phyloP scores from a whole-genome alignment of 306 rosid genomes.

The Alnus glutinosa region DNA sequence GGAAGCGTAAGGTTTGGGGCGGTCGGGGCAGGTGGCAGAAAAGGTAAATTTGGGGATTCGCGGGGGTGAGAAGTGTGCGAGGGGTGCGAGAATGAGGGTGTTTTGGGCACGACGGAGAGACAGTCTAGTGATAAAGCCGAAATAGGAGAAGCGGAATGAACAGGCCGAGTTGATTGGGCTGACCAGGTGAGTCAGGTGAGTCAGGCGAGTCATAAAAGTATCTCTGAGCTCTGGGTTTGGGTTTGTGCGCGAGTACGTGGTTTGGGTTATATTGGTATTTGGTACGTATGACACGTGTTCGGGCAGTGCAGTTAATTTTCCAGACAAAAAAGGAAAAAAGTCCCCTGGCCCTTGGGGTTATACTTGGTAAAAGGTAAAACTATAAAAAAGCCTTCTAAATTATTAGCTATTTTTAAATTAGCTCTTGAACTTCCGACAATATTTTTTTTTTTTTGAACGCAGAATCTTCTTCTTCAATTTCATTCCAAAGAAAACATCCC shows the following conservation, averaged over 20 bases:
- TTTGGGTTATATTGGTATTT: too few relatives aligned
- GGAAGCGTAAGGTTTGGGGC: slow-evolving; percentile 17
- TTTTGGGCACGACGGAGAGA: slow-evolving; percentile 1
- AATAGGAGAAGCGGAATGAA: slow-evolving; percentile 22
- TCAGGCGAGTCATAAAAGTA: slow-evolving; percentile 31
- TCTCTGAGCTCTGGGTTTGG: not conserved
- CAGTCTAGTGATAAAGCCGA: slow-evolving; percentile 4
- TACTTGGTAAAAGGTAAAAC: too few relatives aligned
- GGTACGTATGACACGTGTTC: not conserved
- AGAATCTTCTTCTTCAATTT: too few relatives aligned
- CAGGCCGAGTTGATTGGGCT: slow-evolving; percentile 47
- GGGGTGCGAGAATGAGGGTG: slow-evolving; percentile 5
- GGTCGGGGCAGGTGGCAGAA: slow-evolving; percentile 10
- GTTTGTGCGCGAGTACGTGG: not conserved
- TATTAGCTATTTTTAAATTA: too few relatives aligned
- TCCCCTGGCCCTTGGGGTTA: too few relatives aligned
- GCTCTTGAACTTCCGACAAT: too few relatives aligned
- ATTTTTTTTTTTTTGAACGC: too few relatives aligned
- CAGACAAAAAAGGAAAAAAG: too few relatives aligned
- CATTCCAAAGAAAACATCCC: too few relatives aligned
- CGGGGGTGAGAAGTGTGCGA: slow-evolving; percentile 34
- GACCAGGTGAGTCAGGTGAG: slow-evolving; percentile 39
- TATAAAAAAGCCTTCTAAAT: too few relatives aligned
- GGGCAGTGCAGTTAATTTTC: too few relatives aligned
- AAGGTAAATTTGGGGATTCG: slow-evolving; percentile 6